Percentiles rank a stretch among this genome's conserved stretches.
These are phyloP conservation scores for Neopestalotiopsis rosae DNA, from an alignment of 2,329 filamentous ascomycete species.

Conservation along the genomic window DNA sequence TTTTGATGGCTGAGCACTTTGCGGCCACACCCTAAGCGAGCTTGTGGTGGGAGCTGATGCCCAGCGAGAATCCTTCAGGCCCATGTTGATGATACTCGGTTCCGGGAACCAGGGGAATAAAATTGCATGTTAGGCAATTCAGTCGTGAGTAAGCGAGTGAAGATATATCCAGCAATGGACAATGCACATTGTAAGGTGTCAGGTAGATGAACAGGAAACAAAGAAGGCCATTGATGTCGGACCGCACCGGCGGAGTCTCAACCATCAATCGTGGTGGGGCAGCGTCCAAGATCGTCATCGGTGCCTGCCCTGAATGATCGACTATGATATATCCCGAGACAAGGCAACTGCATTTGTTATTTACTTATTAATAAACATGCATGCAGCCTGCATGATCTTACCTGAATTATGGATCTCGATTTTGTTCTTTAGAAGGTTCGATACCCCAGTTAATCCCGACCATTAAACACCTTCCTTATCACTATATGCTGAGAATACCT, in stretches of 20 bases:
- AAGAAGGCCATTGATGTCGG: neutral
- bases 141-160: neutral
- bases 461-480: no score
- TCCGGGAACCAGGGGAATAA: neutral
- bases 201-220: neutral
- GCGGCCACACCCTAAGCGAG: neutral
- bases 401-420: no score
- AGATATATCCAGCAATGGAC: neutral
- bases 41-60: neutral
- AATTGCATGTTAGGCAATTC: neutral
- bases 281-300: neutral
- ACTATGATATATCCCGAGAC: no score
- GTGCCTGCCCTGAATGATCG: neutral
- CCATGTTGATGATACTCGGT: neutral
- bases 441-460: no score
- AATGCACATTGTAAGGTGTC: slow-evolving; percentile 1
- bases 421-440: no score
- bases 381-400: no score
- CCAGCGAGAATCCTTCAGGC: slow-evolving; percentile 11
- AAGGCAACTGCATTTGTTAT: no score
- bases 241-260: neutral
- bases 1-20: neutral
- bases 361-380: no score
- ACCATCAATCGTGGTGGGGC: neutral
- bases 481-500: no score